Percentiles rank a stretch among this genome's conserved stretches.
These are phyloP conservation scores for Mercurialis annua DNA, from an alignment of 345 rosid genomes.

Conservation along the genomic window DNA sequence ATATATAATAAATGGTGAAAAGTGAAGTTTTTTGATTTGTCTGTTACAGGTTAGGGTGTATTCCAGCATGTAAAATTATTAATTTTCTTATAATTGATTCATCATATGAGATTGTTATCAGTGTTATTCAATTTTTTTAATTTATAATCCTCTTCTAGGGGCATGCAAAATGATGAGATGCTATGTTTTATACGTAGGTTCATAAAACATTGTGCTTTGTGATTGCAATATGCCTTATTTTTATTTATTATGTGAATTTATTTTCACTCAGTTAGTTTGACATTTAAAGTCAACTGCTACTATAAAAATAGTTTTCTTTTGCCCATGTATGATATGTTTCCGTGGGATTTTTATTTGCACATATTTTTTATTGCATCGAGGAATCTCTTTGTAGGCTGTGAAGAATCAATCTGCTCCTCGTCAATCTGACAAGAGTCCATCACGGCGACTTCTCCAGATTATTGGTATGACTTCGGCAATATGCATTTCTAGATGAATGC, in stretches of 20 bases:
- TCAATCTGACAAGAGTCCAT: slow-evolving; percentile 55
- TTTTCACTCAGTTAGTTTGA: slow-evolving; percentile 1
- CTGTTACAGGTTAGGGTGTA: not conserved
- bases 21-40: not conserved
- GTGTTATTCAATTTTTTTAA: not conserved
- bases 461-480: slow-evolving; percentile 51
- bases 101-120: not conserved
- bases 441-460: slow-evolving; percentile 76
- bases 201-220: not conserved
- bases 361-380: slow-evolving; percentile 15
- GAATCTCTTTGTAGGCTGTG: slow-evolving; percentile 40
- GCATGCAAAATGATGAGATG: not conserved
- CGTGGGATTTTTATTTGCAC: slow-evolving; percentile 3
- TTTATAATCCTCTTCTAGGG: not conserved
- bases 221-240: not conserved
- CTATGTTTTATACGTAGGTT: not conserved
- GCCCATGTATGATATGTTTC: not conserved
- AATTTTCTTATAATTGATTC: not conserved
- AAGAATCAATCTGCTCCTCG: slow-evolving; percentile 63
- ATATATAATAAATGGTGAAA: not conserved
- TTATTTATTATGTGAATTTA: not conserved
- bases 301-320: not conserved
- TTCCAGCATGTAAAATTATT: not conserved
- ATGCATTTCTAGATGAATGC: not conserved
- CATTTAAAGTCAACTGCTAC: not conserved